phyloP scores from a whole-genome alignment of 192 early-diverging fungal species.

The Linnemannia schmuckeri region DNA sequence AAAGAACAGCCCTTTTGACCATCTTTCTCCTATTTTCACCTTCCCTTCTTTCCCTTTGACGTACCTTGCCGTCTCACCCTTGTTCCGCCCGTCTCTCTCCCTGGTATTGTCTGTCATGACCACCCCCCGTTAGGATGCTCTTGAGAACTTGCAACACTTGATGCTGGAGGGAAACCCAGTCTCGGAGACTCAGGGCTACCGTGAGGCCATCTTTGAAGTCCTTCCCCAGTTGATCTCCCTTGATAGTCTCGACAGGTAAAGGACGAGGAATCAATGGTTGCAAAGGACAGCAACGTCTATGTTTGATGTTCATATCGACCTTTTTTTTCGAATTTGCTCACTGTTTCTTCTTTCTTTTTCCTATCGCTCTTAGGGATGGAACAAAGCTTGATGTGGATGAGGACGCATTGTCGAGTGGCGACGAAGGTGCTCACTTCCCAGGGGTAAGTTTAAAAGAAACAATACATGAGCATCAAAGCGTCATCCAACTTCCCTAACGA shows the following conservation, averaged over 20 bases:
- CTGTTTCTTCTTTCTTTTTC: not conserved
- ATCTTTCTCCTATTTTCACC: slow-evolving; percentile 6
- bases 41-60: not conserved
- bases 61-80: not conserved
- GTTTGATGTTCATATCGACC: not conserved
- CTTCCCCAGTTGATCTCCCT: slow-evolving; percentile 58
- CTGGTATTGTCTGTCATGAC: slow-evolving; percentile 3
- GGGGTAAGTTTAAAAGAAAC: slow-evolving; percentile 8
- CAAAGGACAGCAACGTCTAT: not conserved
- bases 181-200: slow-evolving; percentile 39
- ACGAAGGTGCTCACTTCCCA: slow-evolving; percentile 26
- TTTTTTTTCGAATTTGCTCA: not conserved
- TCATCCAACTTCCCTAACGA: not conserved
- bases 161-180: slow-evolving; percentile 47
- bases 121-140: slow-evolving; percentile 25
- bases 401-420: slow-evolving; percentile 21
- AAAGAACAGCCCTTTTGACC: not conserved
- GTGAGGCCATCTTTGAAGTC: slow-evolving; percentile 51
- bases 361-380: slow-evolving; percentile 29
- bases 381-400: slow-evolving; percentile 30
- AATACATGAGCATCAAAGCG: not conserved
- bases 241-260: slow-evolving; percentile 57
- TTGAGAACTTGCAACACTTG: slow-evolving; percentile 54
- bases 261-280: not conserved
- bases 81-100: not conserved